Conservation (phyloP, 108 stramenopile species). For the Discostella stelligeroides region DNA sequence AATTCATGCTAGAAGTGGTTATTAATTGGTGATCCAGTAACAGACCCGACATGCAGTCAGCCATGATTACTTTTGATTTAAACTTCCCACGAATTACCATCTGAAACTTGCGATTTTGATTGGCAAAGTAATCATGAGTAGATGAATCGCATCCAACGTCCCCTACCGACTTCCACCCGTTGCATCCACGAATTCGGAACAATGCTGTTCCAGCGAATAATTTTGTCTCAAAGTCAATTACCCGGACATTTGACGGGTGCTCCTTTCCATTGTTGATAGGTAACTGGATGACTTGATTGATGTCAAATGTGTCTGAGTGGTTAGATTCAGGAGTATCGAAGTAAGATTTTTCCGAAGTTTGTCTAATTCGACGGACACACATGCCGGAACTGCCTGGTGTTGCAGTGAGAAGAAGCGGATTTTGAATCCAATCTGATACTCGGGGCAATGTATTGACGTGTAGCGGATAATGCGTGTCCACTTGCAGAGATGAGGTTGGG, state of each 20-base stretch:
- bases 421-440: conserved; percentile 37
- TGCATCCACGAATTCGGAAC: conserved; percentile 39
- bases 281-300: conserved; percentile 16
- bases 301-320: background rate
- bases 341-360: conserved; percentile 23
- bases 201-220: conserved; percentile 36
- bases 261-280: conserved; percentile 48
- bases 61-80: conserved; percentile 49
- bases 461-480: background rate
- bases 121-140: conserved; percentile 34
- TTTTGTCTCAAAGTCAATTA: conserved; percentile 45
- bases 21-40: conserved; percentile 45
- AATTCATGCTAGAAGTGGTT: conserved; percentile 8
- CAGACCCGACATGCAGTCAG: conserved; percentile 76
- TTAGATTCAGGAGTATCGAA: conserved; percentile 8
- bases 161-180: background rate
- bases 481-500: conserved; percentile 2
- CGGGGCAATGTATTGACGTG: background rate
- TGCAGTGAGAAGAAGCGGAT: conserved; percentile 31
- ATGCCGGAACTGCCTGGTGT: conserved; percentile 39
- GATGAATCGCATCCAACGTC: background rate
- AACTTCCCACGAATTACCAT: conserved; percentile 44
- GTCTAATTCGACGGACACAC: conserved; percentile 28
- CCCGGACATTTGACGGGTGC: conserved; percentile 15
- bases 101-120: conserved; percentile 44